Percentiles rank a stretch among this genome's conserved stretches.
These are phyloP conservation scores for Colletotrichum lupini DNA, from an alignment of 2,329 filamentous ascomycete species.

Conservation along the genomic window DNA sequence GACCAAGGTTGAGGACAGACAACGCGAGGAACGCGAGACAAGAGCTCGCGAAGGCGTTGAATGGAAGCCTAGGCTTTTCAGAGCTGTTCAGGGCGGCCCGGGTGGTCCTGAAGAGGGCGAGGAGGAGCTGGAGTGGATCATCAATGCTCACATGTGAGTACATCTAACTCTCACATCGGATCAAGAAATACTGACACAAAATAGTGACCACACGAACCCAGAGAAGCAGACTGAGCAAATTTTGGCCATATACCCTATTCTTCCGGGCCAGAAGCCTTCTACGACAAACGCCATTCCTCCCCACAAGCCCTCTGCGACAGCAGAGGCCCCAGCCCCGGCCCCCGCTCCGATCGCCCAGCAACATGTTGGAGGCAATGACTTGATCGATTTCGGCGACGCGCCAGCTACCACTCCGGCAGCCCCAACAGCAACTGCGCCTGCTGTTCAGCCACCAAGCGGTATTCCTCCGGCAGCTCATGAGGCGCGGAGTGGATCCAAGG, in stretches of 20 bases:
- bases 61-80: constrained; percentile 90
- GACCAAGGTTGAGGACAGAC: constrained; percentile 92
- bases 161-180: not conserved
- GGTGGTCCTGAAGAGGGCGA: constrained; percentile 82
- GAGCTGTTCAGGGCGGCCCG: constrained; percentile 76
- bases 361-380: constrained; percentile 48
- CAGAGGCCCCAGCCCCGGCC: not conserved
- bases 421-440: constrained; percentile 19
- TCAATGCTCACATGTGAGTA: constrained; percentile 85
- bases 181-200: constrained; percentile 21
- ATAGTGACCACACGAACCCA: constrained; percentile 72
- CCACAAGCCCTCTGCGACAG: constrained; percentile 35
- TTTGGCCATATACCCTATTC: constrained; percentile 84
- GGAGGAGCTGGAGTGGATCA: constrained; percentile 94
- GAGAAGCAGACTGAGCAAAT: constrained; percentile 84
- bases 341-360: constrained; percentile 35
- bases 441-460: not conserved
- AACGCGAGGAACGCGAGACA: constrained; percentile 87
- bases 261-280: constrained; percentile 77
- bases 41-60: constrained; percentile 82
- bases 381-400: constrained; percentile 66
- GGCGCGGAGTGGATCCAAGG: constrained; percentile 39
- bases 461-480: not conserved
- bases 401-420: constrained; percentile 16
- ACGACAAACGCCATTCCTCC: constrained; percentile 68